Evolutionary conservation across 805 yeast species (phyloP), one percentile per base, ranked within the genome.

Genomic region (Zygoascus flipseniorum): DNA sequence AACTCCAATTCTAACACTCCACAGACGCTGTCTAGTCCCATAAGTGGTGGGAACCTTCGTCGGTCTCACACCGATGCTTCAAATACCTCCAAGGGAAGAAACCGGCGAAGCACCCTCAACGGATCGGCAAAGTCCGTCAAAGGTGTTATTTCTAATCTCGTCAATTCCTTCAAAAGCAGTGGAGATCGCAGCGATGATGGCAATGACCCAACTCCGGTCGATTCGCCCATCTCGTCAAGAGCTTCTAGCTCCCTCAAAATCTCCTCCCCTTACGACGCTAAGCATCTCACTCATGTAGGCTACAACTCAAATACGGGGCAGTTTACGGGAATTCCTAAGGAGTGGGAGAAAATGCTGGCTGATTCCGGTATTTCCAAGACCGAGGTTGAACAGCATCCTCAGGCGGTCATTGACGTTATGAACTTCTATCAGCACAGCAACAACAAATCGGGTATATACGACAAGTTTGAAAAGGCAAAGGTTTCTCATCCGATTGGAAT

Each of bases 281-380:
- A 87, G 64, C 96, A 90, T 64, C 85, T 89, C 37, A 89, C 93
- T n/a, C 98, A 93, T 66, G 98, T 93, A 9, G 97, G 96, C 32
- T 83, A 86, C 54, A 95, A 92, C 66, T 73, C 80, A 11, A 81
- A 80, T 58, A 82, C 92, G 16, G 97, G 97, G 13, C 83, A 87
- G 53, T 92, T 85, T 64, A 86, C 90, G 1, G 98, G 97, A 1
- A 74, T 93, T 47, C 99, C 99, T 1, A 83, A 81, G 28, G 96
- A 88, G 63, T 93, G 99, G 98, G 92, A 89, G 58, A 78, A 79
- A 56, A 74, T 90, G 19, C 74, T 93, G 54, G 78, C 85, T 10
- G 92, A 93, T 8, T 85, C 88, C 64, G 98, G 98, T 43, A 87
- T 93, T 48, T 79, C 95, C 6, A 83, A 80, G 58, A 83, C 79